A percentile compares a stretch with the other conserved stretches of the same genome.
Conservation (phyloP, 169 alveolate genomes). For the Cryptosporidium andersoni region DNA sequence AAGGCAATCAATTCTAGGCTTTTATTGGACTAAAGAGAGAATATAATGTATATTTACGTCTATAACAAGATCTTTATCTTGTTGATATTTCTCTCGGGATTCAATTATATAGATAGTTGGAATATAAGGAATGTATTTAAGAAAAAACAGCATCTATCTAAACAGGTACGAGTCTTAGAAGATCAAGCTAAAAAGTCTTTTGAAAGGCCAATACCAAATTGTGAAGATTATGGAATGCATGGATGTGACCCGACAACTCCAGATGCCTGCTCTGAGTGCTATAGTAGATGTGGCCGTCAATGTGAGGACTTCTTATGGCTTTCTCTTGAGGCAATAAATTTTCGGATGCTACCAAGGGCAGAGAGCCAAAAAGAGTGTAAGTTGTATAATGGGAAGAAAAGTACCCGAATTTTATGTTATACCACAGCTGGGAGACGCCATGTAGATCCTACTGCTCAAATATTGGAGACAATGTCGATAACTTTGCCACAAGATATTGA, state of each 20-base stretch:
- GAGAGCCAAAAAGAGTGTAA: conserved; percentile 71
- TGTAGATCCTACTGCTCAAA: conserved; percentile 61
- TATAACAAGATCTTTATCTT: conserved; percentile 20
- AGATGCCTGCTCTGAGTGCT: conserved; percentile 67
- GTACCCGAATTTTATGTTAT: conserved; percentile 52
- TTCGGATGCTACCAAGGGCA: conserved; percentile 68
- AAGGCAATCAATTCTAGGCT: too few relatives aligned
- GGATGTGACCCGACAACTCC: conserved; percentile 71
- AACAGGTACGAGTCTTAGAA: conserved; percentile 36
- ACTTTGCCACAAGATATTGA: conserved; percentile 37
- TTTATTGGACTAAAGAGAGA: too few relatives aligned
- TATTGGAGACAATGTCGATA: conserved; percentile 64
- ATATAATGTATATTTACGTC: conserved; percentile 13
- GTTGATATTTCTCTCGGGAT: background rate
- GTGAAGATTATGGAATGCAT: conserved; percentile 66
- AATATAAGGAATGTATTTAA: conserved; percentile 15
- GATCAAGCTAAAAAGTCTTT: conserved; percentile 66
- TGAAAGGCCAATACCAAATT: conserved; percentile 67
- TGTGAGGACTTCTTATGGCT: conserved; percentile 68
- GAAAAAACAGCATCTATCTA: conserved; percentile 8
- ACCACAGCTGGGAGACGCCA: conserved; percentile 72
- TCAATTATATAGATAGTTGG: conserved; percentile 17
- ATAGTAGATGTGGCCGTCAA: conserved; percentile 65
- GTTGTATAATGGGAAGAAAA: conserved; percentile 48
- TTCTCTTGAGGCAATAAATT: conserved; percentile 63